phyloP scores from a whole-genome alignment of 2,329 filamentous ascomycete genomes.

The Cladophialophora psammophila region DNA sequence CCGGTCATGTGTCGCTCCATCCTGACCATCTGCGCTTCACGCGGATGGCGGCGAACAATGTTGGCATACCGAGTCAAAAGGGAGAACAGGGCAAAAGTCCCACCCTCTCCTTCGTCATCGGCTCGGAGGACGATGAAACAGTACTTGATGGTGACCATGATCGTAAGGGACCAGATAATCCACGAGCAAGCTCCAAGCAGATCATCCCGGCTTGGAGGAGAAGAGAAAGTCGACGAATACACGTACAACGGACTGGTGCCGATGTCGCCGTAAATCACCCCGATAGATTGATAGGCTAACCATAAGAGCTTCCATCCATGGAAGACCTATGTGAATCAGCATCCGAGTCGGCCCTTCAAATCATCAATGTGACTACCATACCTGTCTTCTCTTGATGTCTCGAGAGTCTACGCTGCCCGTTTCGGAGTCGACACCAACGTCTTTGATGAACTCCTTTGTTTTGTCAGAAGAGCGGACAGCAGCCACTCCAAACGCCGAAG shows the following conservation, averaged over 20 bases:
- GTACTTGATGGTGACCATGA: constrained; percentile 67
- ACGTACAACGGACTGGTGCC: constrained; percentile 66
- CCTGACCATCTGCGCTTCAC: constrained; percentile 55
- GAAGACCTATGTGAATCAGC: constrained; percentile 39
- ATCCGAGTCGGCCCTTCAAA: not conserved
- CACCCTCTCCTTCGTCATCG: constrained; percentile 66
- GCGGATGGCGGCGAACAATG: constrained; percentile 61
- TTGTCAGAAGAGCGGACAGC: not conserved
- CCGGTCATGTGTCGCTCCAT: constrained; percentile 56
- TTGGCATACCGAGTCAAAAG: constrained; percentile 61
- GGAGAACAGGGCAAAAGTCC: constrained; percentile 63
- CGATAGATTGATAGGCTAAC: constrained; percentile 63
- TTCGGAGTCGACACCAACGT: not conserved
- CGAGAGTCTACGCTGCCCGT: not conserved
- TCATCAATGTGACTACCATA: not conserved
- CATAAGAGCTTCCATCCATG: constrained; percentile 42
- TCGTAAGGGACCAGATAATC: constrained; percentile 62
- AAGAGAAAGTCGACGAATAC: constrained; percentile 61
- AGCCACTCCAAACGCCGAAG: not conserved
- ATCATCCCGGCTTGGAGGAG: constrained; percentile 54
- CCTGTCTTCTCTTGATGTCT: constrained; percentile 4
- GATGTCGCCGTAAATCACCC: constrained; percentile 67
- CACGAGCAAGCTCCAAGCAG: constrained; percentile 62
- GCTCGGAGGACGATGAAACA: constrained; percentile 61
- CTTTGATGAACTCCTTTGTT: not conserved